Evolutionary conservation across 768 basidiomycete genomes (phyloP).

Genomic region (Wakefieldia striispora): DNA sequence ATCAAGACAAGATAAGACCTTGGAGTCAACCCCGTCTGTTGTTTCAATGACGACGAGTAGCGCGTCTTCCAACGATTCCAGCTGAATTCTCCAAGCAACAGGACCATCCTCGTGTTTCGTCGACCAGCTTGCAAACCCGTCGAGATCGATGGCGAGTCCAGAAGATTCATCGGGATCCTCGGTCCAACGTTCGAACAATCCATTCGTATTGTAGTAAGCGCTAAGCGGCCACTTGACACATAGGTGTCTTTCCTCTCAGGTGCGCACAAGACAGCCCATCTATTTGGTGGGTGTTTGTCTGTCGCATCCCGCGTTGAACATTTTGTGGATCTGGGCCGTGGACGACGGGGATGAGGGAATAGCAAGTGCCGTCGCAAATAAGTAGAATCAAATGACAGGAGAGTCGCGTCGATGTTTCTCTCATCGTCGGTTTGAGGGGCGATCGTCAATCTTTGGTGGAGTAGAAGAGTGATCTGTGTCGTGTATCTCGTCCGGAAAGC

Average conservation of each 20-base stretch:
- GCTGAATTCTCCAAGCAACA: background rate
- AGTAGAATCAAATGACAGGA: conserved; percentile 15
- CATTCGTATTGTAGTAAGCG: conserved; percentile 46
- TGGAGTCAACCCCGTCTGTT: conserved; percentile 6
- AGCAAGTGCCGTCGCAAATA: conserved; percentile 34
- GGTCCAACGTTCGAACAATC: conserved; percentile 7
- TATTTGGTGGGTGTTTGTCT: too few species aligned
- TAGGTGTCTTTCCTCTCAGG: too few species aligned
- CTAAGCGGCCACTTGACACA: conserved; percentile 51
- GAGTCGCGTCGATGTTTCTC: background rate
- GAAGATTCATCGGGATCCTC: background rate
- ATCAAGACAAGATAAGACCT: conserved; percentile 20
- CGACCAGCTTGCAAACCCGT: conserved; percentile 39
- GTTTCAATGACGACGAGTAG: conserved; percentile 5
- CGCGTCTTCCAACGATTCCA: background rate
- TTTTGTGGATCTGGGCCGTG: conserved; percentile 54
- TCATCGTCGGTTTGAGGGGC: background rate
- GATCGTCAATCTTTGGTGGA: background rate
- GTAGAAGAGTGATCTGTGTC: background rate
- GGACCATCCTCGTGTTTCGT: conserved; percentile 19
- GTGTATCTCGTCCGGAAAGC: conserved; percentile 28
- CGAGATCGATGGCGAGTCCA: conserved; percentile 31
- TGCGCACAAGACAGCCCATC: too few species aligned
- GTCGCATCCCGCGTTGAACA: too few species aligned
- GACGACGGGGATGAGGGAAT: conserved; percentile 51